phyloP scores from a whole-genome alignment of 495 filamentous ascomycete species.

The Penicillium manginii region DNA sequence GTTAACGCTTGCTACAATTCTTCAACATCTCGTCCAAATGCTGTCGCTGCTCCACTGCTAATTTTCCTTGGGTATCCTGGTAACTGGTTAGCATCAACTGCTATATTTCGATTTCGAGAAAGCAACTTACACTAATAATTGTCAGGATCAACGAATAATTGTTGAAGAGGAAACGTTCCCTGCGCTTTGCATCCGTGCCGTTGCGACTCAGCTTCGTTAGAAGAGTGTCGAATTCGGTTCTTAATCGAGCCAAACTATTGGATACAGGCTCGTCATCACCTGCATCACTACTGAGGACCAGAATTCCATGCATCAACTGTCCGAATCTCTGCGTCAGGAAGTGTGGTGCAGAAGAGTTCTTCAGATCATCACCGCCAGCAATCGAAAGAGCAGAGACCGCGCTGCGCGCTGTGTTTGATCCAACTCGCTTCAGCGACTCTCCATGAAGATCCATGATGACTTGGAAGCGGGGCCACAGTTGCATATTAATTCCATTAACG shows the following conservation, averaged over 20 bases:
- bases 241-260: constrained; percentile 73
- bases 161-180: constrained; percentile 88
- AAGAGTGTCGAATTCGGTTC: constrained; percentile 78
- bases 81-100: constrained; percentile 24
- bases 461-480: constrained; percentile 95
- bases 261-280: constrained; percentile 93
- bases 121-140: constrained; percentile 70
- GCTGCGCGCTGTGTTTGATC: constrained; percentile 55
- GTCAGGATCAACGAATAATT: constrained; percentile 92
- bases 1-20: constrained; percentile 41
- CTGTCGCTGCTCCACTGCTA: constrained; percentile 73
- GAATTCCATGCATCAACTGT: constrained; percentile 81
- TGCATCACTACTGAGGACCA: constrained; percentile 79
- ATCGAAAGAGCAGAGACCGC: constrained; percentile 59
- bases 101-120: neutral
- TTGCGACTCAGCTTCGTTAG: constrained; percentile 68
- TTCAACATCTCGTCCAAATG: constrained; percentile 53
- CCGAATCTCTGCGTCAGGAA: constrained; percentile 91
- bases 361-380: constrained; percentile 57
- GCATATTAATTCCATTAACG: constrained; percentile 93
- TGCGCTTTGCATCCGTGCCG: constrained; percentile 74
- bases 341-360: constrained; percentile 84
- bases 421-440: constrained; percentile 73
- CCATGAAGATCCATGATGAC: constrained; percentile 90
- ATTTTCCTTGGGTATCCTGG: constrained; percentile 74